Evolutionary conservation across 2,329 filamentous ascomycete genomes (phyloP).

Genomic region (Fusarium concolor): DNA sequence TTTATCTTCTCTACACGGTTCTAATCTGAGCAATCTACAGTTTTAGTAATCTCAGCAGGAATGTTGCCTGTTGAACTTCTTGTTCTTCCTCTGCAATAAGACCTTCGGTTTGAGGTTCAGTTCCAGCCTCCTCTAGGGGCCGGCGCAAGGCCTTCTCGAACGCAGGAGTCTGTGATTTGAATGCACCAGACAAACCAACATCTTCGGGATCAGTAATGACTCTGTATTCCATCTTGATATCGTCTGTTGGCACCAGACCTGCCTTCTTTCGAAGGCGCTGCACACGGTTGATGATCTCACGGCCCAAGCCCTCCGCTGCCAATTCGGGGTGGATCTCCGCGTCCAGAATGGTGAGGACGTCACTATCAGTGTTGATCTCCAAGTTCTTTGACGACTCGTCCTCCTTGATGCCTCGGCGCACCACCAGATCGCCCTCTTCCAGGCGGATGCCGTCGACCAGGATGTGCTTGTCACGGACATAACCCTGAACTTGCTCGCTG

Average conservation of each 20-base stretch:
- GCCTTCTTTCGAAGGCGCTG: conserved; percentile 95
- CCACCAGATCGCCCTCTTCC: conserved; percentile 79
- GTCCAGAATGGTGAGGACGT: conserved; percentile 93
- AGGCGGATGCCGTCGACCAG: conserved; percentile 88
- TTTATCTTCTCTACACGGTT: conserved; percentile 22
- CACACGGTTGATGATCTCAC: conserved; percentile 93
- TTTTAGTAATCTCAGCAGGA: conserved; percentile 80
- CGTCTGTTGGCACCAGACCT: conserved; percentile 88
- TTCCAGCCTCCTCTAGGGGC: conserved; percentile 69
- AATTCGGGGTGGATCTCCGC: conserved; percentile 84
- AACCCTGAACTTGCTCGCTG: conserved; percentile 83
- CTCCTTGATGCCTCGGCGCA: conserved; percentile 82
- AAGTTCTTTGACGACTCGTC: conserved; percentile 77
- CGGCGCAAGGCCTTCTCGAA: conserved; percentile 84
- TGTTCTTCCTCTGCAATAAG: conserved; percentile 86
- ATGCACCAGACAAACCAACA: conserved; percentile 76
- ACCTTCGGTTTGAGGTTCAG: conserved; percentile 38
- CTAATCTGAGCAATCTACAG: conserved; percentile 60
- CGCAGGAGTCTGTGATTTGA: conserved; percentile 72
- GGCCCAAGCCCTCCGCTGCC: conserved; percentile 86
- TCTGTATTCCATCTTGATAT: conserved; percentile 93
- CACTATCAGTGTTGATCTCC: conserved; percentile 88
- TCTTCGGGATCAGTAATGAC: conserved; percentile 83
- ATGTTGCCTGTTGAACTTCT: conserved; percentile 84
- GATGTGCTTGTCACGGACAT: conserved; percentile 78